A percentile compares a stretch with the other conserved stretches of the same genome.
phyloP scores from a whole-genome alignment of 345 rosid species.

The Syzygium grande region DNA sequence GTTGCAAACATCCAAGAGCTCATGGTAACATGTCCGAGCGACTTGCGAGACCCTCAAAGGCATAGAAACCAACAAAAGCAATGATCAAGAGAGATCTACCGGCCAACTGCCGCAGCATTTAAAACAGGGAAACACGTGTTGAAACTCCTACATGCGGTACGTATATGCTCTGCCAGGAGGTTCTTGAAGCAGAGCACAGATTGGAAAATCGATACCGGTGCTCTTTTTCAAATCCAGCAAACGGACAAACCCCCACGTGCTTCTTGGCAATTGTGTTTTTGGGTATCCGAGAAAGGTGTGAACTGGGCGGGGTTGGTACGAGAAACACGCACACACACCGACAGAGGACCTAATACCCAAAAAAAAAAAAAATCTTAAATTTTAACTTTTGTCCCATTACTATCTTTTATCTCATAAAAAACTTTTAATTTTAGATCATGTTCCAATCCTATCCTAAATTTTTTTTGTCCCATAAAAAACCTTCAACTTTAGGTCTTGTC shows the following conservation, averaged over 20 bases:
- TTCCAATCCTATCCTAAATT: no score
- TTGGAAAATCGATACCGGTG: neutral
- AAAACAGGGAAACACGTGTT: neutral
- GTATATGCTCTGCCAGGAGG: neutral
- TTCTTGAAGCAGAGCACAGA: neutral
- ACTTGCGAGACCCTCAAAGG: neutral
- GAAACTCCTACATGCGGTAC: neutral
- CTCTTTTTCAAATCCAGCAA: neutral
- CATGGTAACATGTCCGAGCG: neutral
- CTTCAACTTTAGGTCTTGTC: no score
- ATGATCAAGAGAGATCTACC: neutral
- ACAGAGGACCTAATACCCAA: no score
- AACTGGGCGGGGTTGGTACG: neutral
- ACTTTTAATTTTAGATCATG: no score
- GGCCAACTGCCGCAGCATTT: neutral
- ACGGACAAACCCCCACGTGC: neutral
- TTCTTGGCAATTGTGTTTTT: neutral
- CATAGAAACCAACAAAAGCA: neutral
- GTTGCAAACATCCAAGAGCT: neutral
- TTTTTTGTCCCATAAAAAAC: no score
- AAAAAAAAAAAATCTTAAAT: no score
- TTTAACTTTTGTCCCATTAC: no score
- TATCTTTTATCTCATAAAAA: no score
- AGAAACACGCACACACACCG: no score
- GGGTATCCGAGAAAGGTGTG: neutral